These are phyloP conservation scores for Penicillium sp. DNA, from an alignment of 2,329 filamentous ascomycete species.

Conservation along the genomic window DNA sequence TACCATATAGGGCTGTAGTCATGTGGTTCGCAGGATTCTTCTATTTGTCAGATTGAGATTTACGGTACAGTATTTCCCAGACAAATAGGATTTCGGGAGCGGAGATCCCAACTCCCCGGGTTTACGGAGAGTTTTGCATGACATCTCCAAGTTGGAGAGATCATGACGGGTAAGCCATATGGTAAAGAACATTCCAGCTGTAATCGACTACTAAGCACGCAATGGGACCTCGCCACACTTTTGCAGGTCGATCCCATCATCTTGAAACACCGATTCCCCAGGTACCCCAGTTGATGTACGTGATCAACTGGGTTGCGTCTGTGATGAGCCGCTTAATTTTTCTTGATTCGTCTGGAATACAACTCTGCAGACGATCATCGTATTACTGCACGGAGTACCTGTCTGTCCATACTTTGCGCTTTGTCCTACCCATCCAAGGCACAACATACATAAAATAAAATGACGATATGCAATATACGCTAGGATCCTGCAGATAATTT, in stretches of 20 bases:
- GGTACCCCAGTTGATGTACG: conserved; percentile 18
- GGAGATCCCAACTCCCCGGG: conserved; percentile 5
- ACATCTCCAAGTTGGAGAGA: conserved; percentile 11
- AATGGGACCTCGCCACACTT: conserved; percentile 15
- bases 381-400: background rate
- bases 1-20: conserved; percentile 18
- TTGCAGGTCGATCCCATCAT: conserved; percentile 13
- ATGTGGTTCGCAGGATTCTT: conserved; percentile 2
- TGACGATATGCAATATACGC: background rate
- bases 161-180: background rate
- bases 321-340: conserved; percentile 1
- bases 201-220: conserved; percentile 13
- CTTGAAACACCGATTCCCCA: conserved; percentile 15
- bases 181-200: background rate
- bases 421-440: background rate
- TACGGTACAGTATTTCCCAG: background rate
- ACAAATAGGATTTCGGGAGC: background rate
- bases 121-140: conserved; percentile 1
- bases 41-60: background rate
- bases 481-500: background rate
- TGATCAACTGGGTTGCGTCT: conserved; percentile 12
- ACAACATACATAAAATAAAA: background rate
- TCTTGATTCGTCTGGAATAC: background rate
- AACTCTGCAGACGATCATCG: background rate
- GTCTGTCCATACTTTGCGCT: background rate